Base-by-base conservation (phyloP, 129 eudicot genomes). In the Chrysanthemum makinoi region DNA sequence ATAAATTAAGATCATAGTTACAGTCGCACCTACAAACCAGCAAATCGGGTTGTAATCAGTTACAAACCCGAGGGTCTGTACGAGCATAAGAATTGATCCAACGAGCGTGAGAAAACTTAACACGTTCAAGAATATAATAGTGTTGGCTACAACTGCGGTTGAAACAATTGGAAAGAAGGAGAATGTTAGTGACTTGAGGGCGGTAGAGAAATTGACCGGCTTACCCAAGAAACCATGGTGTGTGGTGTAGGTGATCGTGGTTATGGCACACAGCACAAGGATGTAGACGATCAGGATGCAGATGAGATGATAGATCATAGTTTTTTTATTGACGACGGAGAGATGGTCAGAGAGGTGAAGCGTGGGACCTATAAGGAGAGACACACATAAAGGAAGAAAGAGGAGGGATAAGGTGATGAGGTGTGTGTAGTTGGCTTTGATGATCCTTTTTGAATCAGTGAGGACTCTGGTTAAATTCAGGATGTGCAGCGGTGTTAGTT, bases 371-470 rank as follows among this genome's bases (percentile, higher is more conserved):
- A 81, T 68, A 72, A 66, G 18, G 72, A 76, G 53, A 28, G 73
- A 62, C 74, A 88, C 64, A 13, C 91, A 76, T 47, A 85, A 71
- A 19, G 91, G 91, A 57, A 88, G 74, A 64, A 88, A 85, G 76
- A 83, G 79, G 83, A 85, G 44, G 19, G 91, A 77, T 53, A 89
- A 87, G 65, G 79, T 71, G 44, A 73, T 57, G 89, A 84, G 83
- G 72, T 84, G 96, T 75, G 80, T 73, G 15, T 79, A 67, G 79
- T 84, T 78, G 50, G 86, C 73, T 60, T 26, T 72, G 77, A 88
- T 22, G 47, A 85, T 80, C 48, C 80, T 70, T 35, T 81, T 72
- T 10, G 95, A 59, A 53, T 82, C 83, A 30, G 84, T 71, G 72
- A 85, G 68, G 22, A 88, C 78, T 15, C 73, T 72, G 51, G 50